Evolutionary conservation across 2,329 filamentous ascomycete genomes (phyloP).

Genomic region (Claviceps digitariae): DNA sequence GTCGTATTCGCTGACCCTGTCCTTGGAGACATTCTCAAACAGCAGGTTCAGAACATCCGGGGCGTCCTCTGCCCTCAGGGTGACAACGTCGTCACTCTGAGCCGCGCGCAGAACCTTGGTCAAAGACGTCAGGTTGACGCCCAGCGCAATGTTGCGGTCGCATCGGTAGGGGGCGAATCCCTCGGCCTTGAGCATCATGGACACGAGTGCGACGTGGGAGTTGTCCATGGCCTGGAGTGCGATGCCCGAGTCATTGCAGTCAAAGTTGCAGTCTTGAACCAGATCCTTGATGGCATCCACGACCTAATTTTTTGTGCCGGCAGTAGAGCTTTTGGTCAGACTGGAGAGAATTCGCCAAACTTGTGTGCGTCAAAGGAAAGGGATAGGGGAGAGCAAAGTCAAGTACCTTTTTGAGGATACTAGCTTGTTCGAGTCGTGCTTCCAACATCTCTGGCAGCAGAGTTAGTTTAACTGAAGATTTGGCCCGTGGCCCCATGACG

Average conservation of each 20-base stretch:
- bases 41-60: conserved; percentile 91
- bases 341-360: background rate
- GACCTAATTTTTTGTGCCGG: conserved; percentile 44
- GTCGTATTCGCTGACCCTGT: conserved; percentile 96
- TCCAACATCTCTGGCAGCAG: conserved; percentile 61
- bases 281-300: conserved; percentile 99
- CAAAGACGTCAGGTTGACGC: conserved; percentile 90
- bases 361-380: background rate
- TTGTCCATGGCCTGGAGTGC: conserved; percentile 99
- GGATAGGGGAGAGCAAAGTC: background rate
- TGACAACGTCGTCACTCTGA: conserved; percentile 87
- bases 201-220: conserved; percentile 96
- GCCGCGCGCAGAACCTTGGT: conserved; percentile 95
- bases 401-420: conserved; percentile 81
- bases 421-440: conserved; percentile 90
- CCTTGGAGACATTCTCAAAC: conserved; percentile 80
- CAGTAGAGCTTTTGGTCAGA: background rate
- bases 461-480: background rate
- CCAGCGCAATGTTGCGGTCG: conserved; percentile 96
- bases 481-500: background rate
- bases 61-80: conserved; percentile 92
- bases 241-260: conserved; percentile 99
- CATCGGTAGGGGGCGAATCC: conserved; percentile 91
- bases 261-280: conserved; percentile 99
- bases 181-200: conserved; percentile 96